These are phyloP conservation scores for Piedraia hortae DNA, from an alignment of 2,329 filamentous ascomycete species.

Conservation along the genomic window DNA sequence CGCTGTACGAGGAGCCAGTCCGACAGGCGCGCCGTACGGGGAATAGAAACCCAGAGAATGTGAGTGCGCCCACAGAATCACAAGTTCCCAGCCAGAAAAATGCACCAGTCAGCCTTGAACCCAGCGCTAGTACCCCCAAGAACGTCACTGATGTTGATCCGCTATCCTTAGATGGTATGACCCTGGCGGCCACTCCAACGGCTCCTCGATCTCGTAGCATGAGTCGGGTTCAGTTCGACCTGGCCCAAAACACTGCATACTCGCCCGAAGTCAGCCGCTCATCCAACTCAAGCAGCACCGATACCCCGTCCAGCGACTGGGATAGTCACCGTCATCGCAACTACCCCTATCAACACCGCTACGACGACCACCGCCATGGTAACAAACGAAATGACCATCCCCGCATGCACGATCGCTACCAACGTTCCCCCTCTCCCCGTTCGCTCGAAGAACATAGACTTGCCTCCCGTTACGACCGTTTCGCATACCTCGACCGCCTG, in stretches of 20 bases:
- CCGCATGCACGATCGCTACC: no score
- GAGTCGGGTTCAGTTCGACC: conserved; percentile 10
- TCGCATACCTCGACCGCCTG: no score
- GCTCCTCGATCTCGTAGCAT: conserved; percentile 4
- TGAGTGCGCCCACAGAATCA: conserved; percentile 15
- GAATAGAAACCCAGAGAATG: conserved; percentile 16
- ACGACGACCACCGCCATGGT: no score
- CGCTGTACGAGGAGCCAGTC: conserved; percentile 8
- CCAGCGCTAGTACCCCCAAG: conserved; percentile 6
- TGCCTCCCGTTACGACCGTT: no score
- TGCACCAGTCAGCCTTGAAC: conserved; percentile 5
- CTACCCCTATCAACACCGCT: no score
- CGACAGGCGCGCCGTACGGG: conserved; percentile 11
- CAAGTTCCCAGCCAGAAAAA: conserved; percentile 1
- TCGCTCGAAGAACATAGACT: no score
- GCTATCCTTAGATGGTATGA: conserved; percentile 1
- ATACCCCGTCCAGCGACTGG: no score
- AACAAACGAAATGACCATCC: no score
- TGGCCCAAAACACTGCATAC: conserved; percentile 9
- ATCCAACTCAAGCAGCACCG: no score
- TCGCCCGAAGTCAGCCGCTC: no score
- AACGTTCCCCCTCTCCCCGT: no score
- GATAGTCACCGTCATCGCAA: no score
- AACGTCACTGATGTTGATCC: neutral
- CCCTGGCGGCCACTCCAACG: conserved; percentile 10